Conservation (phyloP, 169 alveolate species). For the Eimeria zaria region DNA sequence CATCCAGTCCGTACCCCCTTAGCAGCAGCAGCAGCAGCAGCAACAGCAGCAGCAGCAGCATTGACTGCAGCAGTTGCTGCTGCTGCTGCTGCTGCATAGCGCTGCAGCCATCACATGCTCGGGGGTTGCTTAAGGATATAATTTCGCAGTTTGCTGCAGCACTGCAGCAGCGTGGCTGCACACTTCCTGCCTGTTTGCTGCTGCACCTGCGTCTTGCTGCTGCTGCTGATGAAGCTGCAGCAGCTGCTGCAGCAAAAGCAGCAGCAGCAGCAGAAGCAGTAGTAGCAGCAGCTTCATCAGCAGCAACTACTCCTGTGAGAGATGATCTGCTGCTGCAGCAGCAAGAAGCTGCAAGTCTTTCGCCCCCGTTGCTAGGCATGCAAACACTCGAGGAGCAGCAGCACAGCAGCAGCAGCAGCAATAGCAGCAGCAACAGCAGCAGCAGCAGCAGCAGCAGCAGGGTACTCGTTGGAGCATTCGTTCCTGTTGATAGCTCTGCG, state of each 20-base stretch:
- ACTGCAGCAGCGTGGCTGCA: background rate
- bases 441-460: background rate
- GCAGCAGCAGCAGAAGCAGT: constrained; percentile 14
- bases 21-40: constrained; percentile 7
- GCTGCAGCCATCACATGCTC: background rate
- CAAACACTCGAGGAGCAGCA: background rate
- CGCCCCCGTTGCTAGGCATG: background rate
- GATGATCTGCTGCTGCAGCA: constrained; percentile 25
- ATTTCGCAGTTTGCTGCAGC: background rate
- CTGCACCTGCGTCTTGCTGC: constrained; percentile 8
- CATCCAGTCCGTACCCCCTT: background rate
- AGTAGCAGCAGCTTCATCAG: no score
- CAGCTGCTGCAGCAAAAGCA: no score
- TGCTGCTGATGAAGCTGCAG: no score
- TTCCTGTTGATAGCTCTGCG: background rate
- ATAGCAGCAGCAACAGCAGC: constrained; percentile 14
- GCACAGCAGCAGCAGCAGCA: constrained; percentile 31
- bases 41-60: constrained; percentile 26
- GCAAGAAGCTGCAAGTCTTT: background rate
- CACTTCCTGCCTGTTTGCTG: background rate
- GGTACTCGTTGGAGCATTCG: background rate
- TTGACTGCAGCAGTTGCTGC: no score
- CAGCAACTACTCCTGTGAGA: background rate
- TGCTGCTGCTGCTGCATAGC: constrained; percentile 22
- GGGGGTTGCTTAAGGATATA: background rate